These are phyloP conservation scores for Diplodia mutila DNA, from an alignment of 2,329 filamentous ascomycete species.

Conservation along the genomic window DNA sequence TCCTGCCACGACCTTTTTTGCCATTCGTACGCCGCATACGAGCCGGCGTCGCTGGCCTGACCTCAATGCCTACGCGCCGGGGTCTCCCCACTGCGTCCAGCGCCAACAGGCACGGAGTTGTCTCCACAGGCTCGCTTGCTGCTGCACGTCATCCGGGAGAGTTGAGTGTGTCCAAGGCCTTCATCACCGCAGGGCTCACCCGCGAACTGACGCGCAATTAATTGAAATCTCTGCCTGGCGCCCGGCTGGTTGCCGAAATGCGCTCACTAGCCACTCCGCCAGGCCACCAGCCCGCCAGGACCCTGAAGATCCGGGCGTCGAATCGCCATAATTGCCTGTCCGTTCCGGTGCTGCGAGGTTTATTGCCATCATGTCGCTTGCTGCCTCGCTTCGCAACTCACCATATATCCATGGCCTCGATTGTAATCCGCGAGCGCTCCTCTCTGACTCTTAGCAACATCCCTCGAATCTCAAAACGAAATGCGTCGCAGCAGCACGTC, in stretches of 20 bases:
- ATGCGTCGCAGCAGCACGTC: conserved; percentile 11
- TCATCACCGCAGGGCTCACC: conserved; percentile 22
- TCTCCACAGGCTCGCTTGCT: conserved; percentile 16
- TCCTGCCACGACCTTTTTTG: not conserved
- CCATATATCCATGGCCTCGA: not conserved
- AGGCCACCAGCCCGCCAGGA: conserved; percentile 9
- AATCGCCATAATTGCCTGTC: conserved; percentile 10
- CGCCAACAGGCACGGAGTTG: conserved; percentile 6
- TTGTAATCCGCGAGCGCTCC: not conserved
- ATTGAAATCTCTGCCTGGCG: conserved; percentile 14
- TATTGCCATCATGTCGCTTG: conserved; percentile 18
- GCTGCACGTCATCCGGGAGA: conserved; percentile 14
- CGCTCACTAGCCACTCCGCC: conserved; percentile 5
- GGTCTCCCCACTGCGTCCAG: conserved; percentile 2
- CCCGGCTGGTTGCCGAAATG: conserved; percentile 18
- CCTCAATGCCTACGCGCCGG: conserved; percentile 5
- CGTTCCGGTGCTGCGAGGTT: not conserved
- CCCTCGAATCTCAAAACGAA: conserved; percentile 7
- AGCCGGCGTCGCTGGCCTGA: conserved; percentile 1
- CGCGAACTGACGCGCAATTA: conserved; percentile 8
- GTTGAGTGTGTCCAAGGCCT: not conserved
- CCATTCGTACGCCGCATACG: not conserved
- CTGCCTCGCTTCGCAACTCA: not conserved
- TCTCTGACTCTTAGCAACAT: conserved; percentile 13
- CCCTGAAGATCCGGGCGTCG: conserved; percentile 22